Base-by-base conservation (phyloP, 257 asterid genomes). In the Verbena officinalis region DNA sequence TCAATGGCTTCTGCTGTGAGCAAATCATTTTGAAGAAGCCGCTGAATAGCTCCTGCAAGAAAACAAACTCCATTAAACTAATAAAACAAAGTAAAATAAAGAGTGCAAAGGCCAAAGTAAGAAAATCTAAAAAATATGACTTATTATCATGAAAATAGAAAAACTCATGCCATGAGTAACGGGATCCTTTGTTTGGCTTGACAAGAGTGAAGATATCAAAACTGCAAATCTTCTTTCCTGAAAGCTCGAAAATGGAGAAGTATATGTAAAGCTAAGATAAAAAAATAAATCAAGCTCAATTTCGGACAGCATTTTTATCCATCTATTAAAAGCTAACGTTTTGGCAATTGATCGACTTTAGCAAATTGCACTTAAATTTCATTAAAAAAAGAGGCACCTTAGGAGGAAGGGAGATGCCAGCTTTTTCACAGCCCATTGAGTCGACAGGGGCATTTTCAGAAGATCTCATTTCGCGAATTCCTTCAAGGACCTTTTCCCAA, bases 191-290 rank as follows among this genome's bases (percentile, higher is more conserved):
- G 99, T 90, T 78, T 94, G 99, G 85, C 99, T 94, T 23, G 99
- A 94, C 73, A 94, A 55, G 64, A 94, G 96, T 9, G 99, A 84
- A 67, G 97, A 90, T 71, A 74, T 83, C 71, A 94, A 67, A 69
- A 90, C 95, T 0, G 97, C 97, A 59, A 94, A 94, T 75, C 99
- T 78, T 78, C 95, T 80, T 83, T 90, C 99, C 99, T 94, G 87
- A 70, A 23, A 54, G 67, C 49, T 11, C 23, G 15, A 59, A 27
- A 23, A 23, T 44, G 44, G 53, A n/a, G 39, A 21, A 17, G 9
- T 11, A 0, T 22, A 34, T 16, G 10, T 3, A 19, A 0, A 48
- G 9, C 17, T 11, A 12, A 11, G 15, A 12, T 11, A 42, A 2
- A 42, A 2, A 42, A 2, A 12, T 5, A 42, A 13, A 31, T 23